Base-by-base conservation (phyloP, 2,329 filamentous ascomycete species). In the Trichoderma oligosporum region DNA sequence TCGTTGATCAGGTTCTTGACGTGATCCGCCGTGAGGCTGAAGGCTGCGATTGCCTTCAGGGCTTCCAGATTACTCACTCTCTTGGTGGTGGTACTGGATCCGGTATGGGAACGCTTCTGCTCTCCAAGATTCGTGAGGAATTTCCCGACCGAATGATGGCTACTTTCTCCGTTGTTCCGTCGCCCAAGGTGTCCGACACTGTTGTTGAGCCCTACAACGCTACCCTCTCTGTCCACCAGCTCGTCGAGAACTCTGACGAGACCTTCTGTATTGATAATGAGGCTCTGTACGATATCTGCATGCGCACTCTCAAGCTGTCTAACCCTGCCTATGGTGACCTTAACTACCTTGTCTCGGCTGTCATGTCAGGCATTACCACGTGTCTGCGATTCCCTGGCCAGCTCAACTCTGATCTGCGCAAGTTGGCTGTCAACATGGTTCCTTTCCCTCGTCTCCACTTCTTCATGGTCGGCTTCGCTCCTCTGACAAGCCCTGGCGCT, bases 201-300 rank as follows among this genome's bases (percentile, higher is more conserved):
- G 94, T 99, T 71, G 94, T 99, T 71, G 94, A 99, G 84, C 94
- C 94, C 68, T 99, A 99, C 86, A 99, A 99, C 82, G 94, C 94
- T 73, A 99, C 94, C 62, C 90, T 99, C 70, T 99, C 94, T 70
- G 85, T 99, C 68, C 94, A 99, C 81, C 94, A 99, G 84, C 85
- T 99, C 68, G 94, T 99, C 68, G 94, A 99, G 86, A 97, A 99
- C 87, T 99, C 94, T 49, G 94, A 99, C 76, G 92, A 95, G 89
- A 99, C 94, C 76, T 99, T 97, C 87, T 99, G 94, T 82, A 99
- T 99, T 77, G 94, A 99, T 78, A 99, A 99, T 84, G 93, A 99
- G 86, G 94, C 94, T 76, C 87, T 99, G 68, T 99, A 99, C 84
- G 94, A 99, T 74, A 99, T 99, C 72, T 99, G 94, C 90, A 97